phyloP scores from a whole-genome alignment of 305 asterid genomes.

The Fraxinus angustifolia region DNA sequence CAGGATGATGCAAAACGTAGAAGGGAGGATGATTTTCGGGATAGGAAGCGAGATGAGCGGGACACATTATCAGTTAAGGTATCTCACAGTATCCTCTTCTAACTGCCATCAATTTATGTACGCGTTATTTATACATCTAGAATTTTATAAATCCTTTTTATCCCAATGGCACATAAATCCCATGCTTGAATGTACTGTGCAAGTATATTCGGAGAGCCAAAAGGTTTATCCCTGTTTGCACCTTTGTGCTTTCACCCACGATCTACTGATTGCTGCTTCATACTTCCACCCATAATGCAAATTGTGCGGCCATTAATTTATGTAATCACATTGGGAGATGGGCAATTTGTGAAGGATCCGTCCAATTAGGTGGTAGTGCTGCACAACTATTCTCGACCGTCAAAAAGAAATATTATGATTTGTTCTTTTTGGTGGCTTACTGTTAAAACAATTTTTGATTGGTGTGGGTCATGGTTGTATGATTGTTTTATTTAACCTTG shows the following conservation, averaged over 20 bases:
- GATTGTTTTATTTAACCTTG: not conserved
- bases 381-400: not conserved
- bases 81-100: conserved; percentile 9
- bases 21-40: conserved; percentile 88
- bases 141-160: not conserved
- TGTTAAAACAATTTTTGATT: not conserved
- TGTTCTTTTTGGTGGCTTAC: not conserved
- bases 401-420: not conserved
- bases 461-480: not conserved
- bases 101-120: not conserved
- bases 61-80: conserved; percentile 69
- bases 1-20: conserved; percentile 88
- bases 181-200: conserved; percentile 23
- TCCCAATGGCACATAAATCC: not conserved
- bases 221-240: not conserved
- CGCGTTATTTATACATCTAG: not conserved
- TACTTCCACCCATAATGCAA: not conserved
- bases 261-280: not conserved
- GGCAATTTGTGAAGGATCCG: not conserved
- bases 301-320: not conserved
- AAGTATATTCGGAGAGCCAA: conserved; percentile 1
- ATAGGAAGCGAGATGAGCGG: conserved; percentile 90
- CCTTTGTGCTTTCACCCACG: not conserved
- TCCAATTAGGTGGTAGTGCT: not conserved
- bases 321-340: not conserved